A percentile compares a stretch with the other conserved stretches of the same genome.
These are phyloP conservation scores for Leccinum sublutescens DNA, from an alignment of 768 basidiomycete genomes.

Conservation along the genomic window DNA sequence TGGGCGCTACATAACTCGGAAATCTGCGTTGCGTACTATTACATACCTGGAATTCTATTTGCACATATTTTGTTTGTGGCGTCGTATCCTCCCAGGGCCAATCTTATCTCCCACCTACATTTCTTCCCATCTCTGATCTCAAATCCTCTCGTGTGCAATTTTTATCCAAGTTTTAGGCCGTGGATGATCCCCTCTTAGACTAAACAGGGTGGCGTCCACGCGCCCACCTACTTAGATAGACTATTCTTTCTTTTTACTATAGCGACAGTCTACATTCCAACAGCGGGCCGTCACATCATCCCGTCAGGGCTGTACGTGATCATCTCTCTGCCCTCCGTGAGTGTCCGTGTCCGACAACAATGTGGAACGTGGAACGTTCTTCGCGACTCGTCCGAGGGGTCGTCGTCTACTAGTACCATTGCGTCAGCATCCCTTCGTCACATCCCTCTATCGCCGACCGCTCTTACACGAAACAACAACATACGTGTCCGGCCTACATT, in stretches of 20 bases:
- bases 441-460: slow-evolving; percentile 21
- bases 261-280: background rate
- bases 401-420: slow-evolving; percentile 8
- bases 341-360: slow-evolving; percentile 6
- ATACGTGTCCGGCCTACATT: slow-evolving; percentile 26
- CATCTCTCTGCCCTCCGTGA: slow-evolving; percentile 8
- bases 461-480: slow-evolving; percentile 9
- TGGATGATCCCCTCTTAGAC: background rate
- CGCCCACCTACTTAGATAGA: background rate
- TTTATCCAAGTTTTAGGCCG: slow-evolving; percentile 15
- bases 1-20: slow-evolving; percentile 27
- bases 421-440: slow-evolving; percentile 2
- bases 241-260: background rate
- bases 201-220: background rate
- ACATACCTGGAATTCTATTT: slow-evolving; percentile 26
- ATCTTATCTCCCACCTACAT: slow-evolving; percentile 31
- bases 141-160: background rate
- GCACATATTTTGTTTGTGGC: slow-evolving; percentile 26
- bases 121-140: slow-evolving; percentile 14
- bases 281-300: slow-evolving; percentile 9
- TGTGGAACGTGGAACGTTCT: slow-evolving; percentile 21
- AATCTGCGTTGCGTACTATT: slow-evolving; percentile 27
- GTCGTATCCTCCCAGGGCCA: slow-evolving; percentile 25
- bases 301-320: slow-evolving; percentile 24
- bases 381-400: slow-evolving; percentile 14